Percentiles rank a stretch among this genome's conserved stretches.
Conservation (phyloP, 306 rosid genomes). For the Coriaria nepalensis region DNA sequence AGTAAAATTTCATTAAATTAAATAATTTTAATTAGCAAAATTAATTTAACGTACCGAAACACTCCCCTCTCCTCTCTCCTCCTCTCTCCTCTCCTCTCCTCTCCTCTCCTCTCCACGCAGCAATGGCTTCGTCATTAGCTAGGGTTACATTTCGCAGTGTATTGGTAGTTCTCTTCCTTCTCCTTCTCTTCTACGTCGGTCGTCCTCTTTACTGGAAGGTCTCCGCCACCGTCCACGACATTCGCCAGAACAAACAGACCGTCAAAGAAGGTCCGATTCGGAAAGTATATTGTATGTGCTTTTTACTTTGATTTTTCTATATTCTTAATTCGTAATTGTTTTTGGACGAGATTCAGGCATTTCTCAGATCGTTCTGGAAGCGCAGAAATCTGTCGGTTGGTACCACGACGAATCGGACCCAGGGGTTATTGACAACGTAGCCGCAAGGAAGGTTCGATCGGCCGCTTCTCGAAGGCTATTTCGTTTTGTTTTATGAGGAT, state of each 20-base stretch:
- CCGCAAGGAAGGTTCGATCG: conserved; percentile 19
- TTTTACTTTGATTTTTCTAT: background rate
- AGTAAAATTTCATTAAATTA: too few species aligned
- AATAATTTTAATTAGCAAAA: too few species aligned
- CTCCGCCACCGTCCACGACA: conserved; percentile 70
- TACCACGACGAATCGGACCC: conserved; percentile 46
- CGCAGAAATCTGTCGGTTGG: conserved; percentile 79
- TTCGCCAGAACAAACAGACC: conserved; percentile 67
- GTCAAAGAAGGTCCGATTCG: conserved; percentile 46
- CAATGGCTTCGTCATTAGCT: conserved; percentile 49
- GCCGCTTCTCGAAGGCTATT: conserved; percentile 22
- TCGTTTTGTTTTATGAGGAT: conserved; percentile 16
- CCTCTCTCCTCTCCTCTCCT: too few species aligned
- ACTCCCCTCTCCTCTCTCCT: too few species aligned
- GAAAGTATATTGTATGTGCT: background rate
- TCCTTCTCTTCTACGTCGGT: conserved; percentile 54
- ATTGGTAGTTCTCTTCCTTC: conserved; percentile 19
- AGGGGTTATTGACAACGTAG: conserved; percentile 15
- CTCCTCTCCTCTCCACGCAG: too few species aligned
- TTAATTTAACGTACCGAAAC: too few species aligned
- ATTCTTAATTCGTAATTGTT: too few species aligned
- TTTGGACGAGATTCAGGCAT: conserved; percentile 30
- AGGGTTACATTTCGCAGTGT: conserved; percentile 38
- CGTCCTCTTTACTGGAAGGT: conserved; percentile 87
- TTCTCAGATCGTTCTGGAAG: conserved; percentile 73